These are phyloP conservation scores for Fusarium sp. DNA, from an alignment of 2,329 filamentous ascomycete species.

Conservation along the genomic window DNA sequence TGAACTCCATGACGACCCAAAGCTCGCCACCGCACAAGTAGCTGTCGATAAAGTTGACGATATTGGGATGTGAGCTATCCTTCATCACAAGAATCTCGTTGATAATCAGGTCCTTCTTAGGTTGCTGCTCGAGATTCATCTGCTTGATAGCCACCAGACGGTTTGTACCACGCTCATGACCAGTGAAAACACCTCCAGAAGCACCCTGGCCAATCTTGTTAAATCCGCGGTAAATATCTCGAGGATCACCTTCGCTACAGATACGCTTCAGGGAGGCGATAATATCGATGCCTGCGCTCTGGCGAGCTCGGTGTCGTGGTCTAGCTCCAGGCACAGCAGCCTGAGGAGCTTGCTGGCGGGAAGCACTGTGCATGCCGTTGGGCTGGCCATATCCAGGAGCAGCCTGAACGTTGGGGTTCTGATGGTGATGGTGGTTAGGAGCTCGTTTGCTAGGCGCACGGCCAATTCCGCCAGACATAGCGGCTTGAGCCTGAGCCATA, in stretches of 20 bases:
- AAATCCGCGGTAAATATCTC: conserved; percentile 85
- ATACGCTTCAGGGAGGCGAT: conserved; percentile 86
- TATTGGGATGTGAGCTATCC: conserved; percentile 97
- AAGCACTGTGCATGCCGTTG: conserved; percentile 51
- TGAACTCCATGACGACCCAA: conserved; percentile 99
- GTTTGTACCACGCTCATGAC: conserved; percentile 85
- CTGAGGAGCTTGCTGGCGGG: conserved; percentile 54
- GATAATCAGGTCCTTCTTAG: conserved; percentile 98
- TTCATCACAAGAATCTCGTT: conserved; percentile 99
- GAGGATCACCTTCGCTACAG: conserved; percentile 89
- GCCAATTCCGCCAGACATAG: conserved; percentile 77
- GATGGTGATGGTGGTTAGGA: conserved; percentile 49
- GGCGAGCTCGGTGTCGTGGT: conserved; percentile 80
- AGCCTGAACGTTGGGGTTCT: conserved; percentile 43
- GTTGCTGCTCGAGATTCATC: conserved; percentile 98
- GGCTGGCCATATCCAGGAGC: conserved; percentile 48
- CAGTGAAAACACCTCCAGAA: conserved; percentile 94
- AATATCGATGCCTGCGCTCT: conserved; percentile 85
- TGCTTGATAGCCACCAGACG: conserved; percentile 97
- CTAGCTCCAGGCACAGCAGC: conserved; percentile 65
- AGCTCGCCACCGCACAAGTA: conserved; percentile 90
- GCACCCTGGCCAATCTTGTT: conserved; percentile 98
- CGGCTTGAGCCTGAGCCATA: conserved; percentile 81
- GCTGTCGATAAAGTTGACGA: conserved; percentile 99
- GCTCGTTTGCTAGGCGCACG: conserved; percentile 80